Evolutionary conservation across 2,329 filamentous ascomycete genomes (phyloP).

Genomic region (Aureobasidium subglaciale): DNA sequence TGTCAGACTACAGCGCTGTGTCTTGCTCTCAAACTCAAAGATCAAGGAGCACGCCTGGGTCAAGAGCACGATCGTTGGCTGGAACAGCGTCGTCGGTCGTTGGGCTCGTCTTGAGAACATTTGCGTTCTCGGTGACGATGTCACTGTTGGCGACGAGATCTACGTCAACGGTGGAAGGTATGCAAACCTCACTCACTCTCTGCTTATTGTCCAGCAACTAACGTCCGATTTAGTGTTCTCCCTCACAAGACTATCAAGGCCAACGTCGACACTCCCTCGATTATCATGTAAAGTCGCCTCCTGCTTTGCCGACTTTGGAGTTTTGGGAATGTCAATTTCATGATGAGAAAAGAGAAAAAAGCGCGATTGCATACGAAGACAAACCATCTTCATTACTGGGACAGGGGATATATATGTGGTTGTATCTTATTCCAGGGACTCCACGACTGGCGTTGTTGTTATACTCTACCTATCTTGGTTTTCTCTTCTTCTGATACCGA

Average conservation of each 20-base stretch:
- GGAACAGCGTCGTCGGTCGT: constrained; percentile 92
- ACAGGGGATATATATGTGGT: neutral
- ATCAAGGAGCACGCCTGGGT: constrained; percentile 99
- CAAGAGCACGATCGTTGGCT: constrained; percentile 97
- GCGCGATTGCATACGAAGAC: constrained; percentile 12
- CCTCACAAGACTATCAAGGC: constrained; percentile 99
- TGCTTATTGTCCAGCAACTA: neutral
- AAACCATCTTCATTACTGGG: constrained; percentile 3
- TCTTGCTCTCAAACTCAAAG: constrained; percentile 80
- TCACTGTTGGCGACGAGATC: constrained; percentile 95
- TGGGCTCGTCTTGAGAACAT: constrained; percentile 98
- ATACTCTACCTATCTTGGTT: constrained; percentile 6
- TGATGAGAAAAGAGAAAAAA: constrained; percentile 13
- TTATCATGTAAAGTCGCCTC: constrained; percentile 24
- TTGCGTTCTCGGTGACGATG: constrained; percentile 94
- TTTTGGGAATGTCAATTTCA: constrained; percentile 7
- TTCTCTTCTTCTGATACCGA: neutral
- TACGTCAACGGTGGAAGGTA: constrained; percentile 82
- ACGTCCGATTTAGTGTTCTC: constrained; percentile 57
- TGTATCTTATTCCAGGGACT: neutral
- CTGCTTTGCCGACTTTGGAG: neutral
- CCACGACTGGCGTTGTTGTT: constrained; percentile 4
- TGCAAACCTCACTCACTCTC: neutral
- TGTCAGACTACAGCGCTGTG: constrained; percentile 87
- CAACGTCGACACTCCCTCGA: constrained; percentile 66